Conservation (phyloP, 139 green algal genomes). For the Chlorella sp. region DNA sequence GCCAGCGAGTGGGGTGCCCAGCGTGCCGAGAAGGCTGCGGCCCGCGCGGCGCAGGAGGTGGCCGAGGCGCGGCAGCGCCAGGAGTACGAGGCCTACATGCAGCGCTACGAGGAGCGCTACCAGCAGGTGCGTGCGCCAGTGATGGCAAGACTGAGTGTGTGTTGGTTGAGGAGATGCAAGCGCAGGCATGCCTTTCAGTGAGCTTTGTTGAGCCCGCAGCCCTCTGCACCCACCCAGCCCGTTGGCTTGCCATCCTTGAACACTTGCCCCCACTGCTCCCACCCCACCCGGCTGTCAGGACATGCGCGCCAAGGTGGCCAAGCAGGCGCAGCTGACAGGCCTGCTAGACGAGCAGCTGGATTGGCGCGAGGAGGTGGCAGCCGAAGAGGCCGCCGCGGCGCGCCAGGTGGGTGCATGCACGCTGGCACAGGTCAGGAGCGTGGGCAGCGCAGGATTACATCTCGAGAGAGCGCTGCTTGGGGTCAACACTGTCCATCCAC, state of each 20-base stretch:
- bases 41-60: not conserved
- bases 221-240: too few species aligned
- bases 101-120: slow-evolving; percentile 30
- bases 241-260: too few species aligned
- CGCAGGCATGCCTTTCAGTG: too few species aligned
- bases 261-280: too few species aligned
- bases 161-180: too few species aligned
- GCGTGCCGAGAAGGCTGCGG: not conserved
- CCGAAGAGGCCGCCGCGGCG: not conserved
- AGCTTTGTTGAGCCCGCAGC: too few species aligned
- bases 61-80: slow-evolving; percentile 10
- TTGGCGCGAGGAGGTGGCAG: not conserved
- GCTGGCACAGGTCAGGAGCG: too few species aligned
- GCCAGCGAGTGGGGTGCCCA: slow-evolving; percentile 12
- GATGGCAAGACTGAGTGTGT: too few species aligned
- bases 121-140: slow-evolving; percentile 30
- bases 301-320: slow-evolving; percentile 14
- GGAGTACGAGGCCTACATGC: slow-evolving; percentile 24
- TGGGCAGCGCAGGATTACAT: too few species aligned
- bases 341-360: slow-evolving; percentile 29
- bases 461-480: too few species aligned
- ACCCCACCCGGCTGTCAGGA: not conserved
- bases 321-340: slow-evolving; percentile 14
- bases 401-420: slow-evolving; percentile 14
- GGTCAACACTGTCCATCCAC: too few species aligned